Evolutionary conservation across 2,329 filamentous ascomycete genomes (phyloP).

Genomic region (Alternaria postmessia): DNA sequence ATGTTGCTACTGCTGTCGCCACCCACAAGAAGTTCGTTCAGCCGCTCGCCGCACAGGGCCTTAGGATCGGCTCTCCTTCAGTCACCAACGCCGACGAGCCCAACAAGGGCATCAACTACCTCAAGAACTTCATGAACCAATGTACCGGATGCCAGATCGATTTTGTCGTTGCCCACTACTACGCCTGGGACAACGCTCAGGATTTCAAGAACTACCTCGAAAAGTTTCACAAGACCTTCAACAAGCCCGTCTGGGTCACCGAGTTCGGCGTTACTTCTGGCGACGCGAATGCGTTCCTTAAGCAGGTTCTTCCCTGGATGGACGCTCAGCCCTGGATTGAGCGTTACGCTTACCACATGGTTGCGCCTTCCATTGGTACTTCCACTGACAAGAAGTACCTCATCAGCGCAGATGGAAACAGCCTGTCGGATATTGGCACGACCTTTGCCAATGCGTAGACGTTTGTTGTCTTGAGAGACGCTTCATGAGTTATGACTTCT

Average conservation of each 20-base stretch:
- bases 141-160: slow-evolving; percentile 46
- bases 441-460: slow-evolving; percentile 21
- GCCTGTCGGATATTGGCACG: slow-evolving; percentile 30
- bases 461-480: slow-evolving; percentile 1
- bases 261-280: slow-evolving; percentile 46
- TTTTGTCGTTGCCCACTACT: slow-evolving; percentile 50
- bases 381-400: slow-evolving; percentile 27
- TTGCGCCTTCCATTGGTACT: slow-evolving; percentile 28
- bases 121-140: slow-evolving; percentile 37
- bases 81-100: slow-evolving; percentile 43
- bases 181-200: slow-evolving; percentile 41
- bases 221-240: slow-evolving; percentile 37
- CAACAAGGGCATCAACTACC: slow-evolving; percentile 42
- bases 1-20: slow-evolving; percentile 29
- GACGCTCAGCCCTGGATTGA: slow-evolving; percentile 43
- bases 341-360: slow-evolving; percentile 46
- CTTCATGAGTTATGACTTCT: slow-evolving; percentile 16
- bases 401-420: slow-evolving; percentile 28
- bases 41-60: slow-evolving; percentile 30
- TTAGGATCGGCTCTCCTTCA: slow-evolving; percentile 48
- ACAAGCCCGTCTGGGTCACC: slow-evolving; percentile 48
- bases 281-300: slow-evolving; percentile 38
- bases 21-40: slow-evolving; percentile 40
- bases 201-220: slow-evolving; percentile 51
- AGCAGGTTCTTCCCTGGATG: slow-evolving; percentile 46